phyloP scores from a whole-genome alignment of 768 basidiomycete species.

The Glaciozyma martinii region DNA sequence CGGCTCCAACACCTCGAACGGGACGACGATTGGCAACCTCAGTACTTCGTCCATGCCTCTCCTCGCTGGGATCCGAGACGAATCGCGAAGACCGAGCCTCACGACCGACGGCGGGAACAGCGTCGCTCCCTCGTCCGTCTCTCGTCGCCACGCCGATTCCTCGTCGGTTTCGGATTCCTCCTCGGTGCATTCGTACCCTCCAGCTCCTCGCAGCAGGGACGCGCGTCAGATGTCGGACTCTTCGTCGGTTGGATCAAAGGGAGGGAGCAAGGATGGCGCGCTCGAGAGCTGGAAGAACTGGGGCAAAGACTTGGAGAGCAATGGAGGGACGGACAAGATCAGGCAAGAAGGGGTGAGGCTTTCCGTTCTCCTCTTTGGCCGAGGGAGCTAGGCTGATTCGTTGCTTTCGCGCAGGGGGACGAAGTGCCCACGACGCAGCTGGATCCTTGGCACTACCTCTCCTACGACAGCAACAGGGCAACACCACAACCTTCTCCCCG shows the following conservation, averaged over 20 bases:
- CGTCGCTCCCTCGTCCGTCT: neutral
- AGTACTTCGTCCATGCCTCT: slow-evolving; percentile 18
- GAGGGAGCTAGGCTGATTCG: neutral
- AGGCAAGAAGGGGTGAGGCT: neutral
- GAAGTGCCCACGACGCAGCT: neutral
- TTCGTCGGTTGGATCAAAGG: neutral
- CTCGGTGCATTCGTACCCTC: slow-evolving; percentile 25
- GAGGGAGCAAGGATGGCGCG: slow-evolving; percentile 2
- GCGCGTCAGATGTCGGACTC: neutral
- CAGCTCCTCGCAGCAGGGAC: neutral
- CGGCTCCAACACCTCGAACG: slow-evolving; percentile 9
- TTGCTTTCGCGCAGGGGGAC: neutral
- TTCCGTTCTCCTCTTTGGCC: neutral
- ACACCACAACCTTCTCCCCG: too few relatives aligned
- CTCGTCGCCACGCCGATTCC: slow-evolving; percentile 3
- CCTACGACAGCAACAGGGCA: too few relatives aligned
- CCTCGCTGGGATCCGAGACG: slow-evolving; percentile 1
- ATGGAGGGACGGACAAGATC: neutral
- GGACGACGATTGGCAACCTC: slow-evolving; percentile 20
- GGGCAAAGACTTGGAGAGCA: slow-evolving; percentile 11
- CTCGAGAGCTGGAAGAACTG: neutral
- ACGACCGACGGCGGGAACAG: neutral
- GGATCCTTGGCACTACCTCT: slow-evolving; percentile 9
- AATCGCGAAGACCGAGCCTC: neutral
- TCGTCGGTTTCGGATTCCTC: slow-evolving; percentile 18